A percentile compares a stretch with the other conserved stretches of the same genome.
These are phyloP conservation scores for Neofusicoccum laricinum DNA, from an alignment of 2,329 filamentous ascomycete genomes.

Conservation along the genomic window DNA sequence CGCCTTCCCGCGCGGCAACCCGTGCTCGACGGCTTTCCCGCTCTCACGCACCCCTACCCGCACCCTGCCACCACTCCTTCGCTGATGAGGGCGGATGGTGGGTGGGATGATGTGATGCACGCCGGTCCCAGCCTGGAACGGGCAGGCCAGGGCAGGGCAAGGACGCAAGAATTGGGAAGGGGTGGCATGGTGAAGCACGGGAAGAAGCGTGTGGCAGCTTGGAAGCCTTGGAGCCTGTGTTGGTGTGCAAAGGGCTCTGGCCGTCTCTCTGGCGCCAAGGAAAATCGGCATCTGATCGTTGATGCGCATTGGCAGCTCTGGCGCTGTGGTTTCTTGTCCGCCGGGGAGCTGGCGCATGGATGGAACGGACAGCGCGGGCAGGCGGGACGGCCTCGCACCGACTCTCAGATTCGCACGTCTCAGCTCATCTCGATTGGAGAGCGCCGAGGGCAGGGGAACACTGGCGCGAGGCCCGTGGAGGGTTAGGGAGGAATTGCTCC, in stretches of 20 bases:
- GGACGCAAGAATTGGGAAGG: not conserved
- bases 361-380: not conserved
- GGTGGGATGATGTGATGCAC: constrained; percentile 3
- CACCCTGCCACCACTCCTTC: not conserved
- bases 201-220: not conserved
- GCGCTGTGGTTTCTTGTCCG: not conserved
- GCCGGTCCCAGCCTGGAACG: not conserved
- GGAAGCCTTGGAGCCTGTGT: not conserved
- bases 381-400: not conserved
- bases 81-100: not conserved
- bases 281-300: not conserved
- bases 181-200: constrained; percentile 4
- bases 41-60: not conserved
- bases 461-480: not conserved
- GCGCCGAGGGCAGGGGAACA: not conserved
- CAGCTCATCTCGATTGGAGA: constrained; percentile 12
- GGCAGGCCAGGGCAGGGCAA: not conserved
- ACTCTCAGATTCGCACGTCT: constrained; percentile 8
- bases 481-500: not conserved
- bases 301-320: not conserved
- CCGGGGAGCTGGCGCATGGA: not conserved
- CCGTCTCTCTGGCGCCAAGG: not conserved
- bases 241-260: no score
- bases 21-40: not conserved
- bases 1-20: not conserved